These are phyloP conservation scores for Thalassiosira hispida DNA, from an alignment of 352 stramenopile genomes.

Conservation along the genomic window DNA sequence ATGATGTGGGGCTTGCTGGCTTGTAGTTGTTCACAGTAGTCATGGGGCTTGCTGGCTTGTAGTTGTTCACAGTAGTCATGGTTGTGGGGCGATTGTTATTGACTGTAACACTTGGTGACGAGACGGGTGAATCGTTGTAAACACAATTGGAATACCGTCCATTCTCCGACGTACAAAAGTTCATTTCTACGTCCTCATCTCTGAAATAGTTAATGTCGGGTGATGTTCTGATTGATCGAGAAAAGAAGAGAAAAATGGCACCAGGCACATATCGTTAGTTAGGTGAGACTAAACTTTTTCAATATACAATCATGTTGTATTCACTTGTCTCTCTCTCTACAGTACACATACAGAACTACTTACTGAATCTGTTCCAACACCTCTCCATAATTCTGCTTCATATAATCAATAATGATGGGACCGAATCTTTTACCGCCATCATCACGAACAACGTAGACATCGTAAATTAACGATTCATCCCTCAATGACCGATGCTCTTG, in stretches of 20 bases:
- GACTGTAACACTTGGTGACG: neutral
- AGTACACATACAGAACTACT: slow-evolving; percentile 1
- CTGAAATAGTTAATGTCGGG: slow-evolving; percentile 16
- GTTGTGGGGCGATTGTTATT: neutral
- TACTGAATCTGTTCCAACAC: slow-evolving; percentile 34
- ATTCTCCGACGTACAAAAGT: slow-evolving; percentile 21
- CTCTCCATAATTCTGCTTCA: slow-evolving; percentile 22
- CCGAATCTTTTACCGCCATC: slow-evolving; percentile 16
- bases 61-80: neutral
- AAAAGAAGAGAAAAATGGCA: neutral
- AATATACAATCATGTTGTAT: neutral
- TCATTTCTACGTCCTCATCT: neutral
- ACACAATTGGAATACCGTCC: slow-evolving; percentile 9
- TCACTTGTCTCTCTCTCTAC: too few relatives aligned
- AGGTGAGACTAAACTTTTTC: too few relatives aligned
- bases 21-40: neutral
- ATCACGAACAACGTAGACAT: slow-evolving; percentile 9
- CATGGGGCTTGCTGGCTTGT: too few relatives aligned
- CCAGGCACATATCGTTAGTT: slow-evolving; percentile 1
- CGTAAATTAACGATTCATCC: slow-evolving; percentile 10
- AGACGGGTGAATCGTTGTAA: neutral
- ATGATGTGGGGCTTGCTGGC: too few relatives aligned
- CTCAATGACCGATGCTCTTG: neutral
- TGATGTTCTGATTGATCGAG: slow-evolving; percentile 11
- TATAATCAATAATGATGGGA: slow-evolving; percentile 27